These are phyloP conservation scores for Aspergillus neotritici DNA, from an alignment of 2,329 filamentous ascomycete genomes.

Conservation along the genomic window DNA sequence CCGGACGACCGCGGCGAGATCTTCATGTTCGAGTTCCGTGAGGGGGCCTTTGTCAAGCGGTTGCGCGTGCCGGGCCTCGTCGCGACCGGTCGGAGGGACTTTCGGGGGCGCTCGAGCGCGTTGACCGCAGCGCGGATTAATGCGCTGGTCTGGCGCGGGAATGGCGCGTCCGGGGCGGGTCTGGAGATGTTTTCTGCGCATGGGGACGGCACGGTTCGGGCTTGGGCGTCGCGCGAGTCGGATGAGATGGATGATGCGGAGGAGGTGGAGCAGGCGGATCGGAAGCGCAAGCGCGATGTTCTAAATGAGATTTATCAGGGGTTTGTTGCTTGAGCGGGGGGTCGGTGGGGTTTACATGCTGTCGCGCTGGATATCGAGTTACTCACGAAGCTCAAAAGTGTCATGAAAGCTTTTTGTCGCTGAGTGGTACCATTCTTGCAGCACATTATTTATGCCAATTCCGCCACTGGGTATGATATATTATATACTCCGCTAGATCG, in stretches of 20 bases:
- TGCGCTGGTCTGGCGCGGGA: constrained; percentile 68
- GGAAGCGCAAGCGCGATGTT: constrained; percentile 67
- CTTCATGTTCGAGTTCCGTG: constrained; percentile 69
- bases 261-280: constrained; percentile 46
- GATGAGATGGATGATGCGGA: constrained; percentile 37
- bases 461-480: too few species aligned
- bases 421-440: too few species aligned
- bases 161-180: constrained; percentile 50
- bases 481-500: too few species aligned
- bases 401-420: too few species aligned
- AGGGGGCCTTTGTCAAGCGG: constrained; percentile 66
- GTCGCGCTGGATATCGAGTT: too few species aligned
- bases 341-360: too few species aligned
- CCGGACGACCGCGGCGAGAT: constrained; percentile 64
- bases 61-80: constrained; percentile 58
- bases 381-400: too few species aligned
- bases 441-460: too few species aligned
- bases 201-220: constrained; percentile 73
- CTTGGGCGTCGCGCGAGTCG: constrained; percentile 62
- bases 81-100: constrained; percentile 35
- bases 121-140: constrained; percentile 61
- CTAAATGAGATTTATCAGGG: constrained; percentile 75
- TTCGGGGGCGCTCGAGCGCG: constrained; percentile 39
- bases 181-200: constrained; percentile 76
- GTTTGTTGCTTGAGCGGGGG: constrained; percentile 47